phyloP scores from a whole-genome alignment of 2,329 filamentous ascomycete genomes.

The Cercospora nicotianae region DNA sequence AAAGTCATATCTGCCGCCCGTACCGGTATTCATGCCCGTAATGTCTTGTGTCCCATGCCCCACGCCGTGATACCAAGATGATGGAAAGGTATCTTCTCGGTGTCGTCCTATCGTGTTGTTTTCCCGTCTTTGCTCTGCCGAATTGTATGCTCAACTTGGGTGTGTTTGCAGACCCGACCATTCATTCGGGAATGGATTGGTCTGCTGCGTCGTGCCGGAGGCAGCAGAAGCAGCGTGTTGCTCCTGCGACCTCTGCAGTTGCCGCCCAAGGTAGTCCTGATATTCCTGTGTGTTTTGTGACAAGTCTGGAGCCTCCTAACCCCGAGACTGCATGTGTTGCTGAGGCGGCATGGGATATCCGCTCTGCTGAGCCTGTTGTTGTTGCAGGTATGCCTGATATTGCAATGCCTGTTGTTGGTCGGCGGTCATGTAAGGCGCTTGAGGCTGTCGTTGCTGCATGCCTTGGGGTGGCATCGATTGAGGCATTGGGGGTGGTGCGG shows the following conservation, averaged over 20 bases:
- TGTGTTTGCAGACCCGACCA: not conserved
- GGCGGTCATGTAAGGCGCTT: conserved; percentile 40
- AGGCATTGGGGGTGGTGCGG: conserved; percentile 48
- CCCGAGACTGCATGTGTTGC: conserved; percentile 37
- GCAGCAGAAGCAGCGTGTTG: not conserved
- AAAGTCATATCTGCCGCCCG: conserved; percentile 11
- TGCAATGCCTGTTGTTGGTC: conserved; percentile 43
- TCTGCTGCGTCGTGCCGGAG: not conserved
- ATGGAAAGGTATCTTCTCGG: conserved; percentile 5
- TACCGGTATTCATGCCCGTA: conserved; percentile 11
- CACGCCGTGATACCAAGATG: conserved; percentile 12
- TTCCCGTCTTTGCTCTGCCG: conserved; percentile 13
- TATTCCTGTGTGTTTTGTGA: not conserved
- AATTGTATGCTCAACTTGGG: conserved; percentile 11
- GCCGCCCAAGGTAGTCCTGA: conserved; percentile 3
- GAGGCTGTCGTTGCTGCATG: conserved; percentile 35
- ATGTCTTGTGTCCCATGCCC: conserved; percentile 10
- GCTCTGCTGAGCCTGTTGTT: conserved; percentile 40
- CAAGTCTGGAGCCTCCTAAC: conserved; percentile 22
- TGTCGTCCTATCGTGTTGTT: conserved; percentile 1
- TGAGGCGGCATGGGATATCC: conserved; percentile 42
- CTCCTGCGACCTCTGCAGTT: not conserved
- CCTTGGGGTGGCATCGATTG: conserved; percentile 37
- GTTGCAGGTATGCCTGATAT: conserved; percentile 43
- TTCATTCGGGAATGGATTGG: not conserved